A percentile compares a stretch with the other conserved stretches of the same genome.
Evolutionary conservation across 495 filamentous ascomycete species (phyloP).

Genomic region (Aspergillus egyptiacus): DNA sequence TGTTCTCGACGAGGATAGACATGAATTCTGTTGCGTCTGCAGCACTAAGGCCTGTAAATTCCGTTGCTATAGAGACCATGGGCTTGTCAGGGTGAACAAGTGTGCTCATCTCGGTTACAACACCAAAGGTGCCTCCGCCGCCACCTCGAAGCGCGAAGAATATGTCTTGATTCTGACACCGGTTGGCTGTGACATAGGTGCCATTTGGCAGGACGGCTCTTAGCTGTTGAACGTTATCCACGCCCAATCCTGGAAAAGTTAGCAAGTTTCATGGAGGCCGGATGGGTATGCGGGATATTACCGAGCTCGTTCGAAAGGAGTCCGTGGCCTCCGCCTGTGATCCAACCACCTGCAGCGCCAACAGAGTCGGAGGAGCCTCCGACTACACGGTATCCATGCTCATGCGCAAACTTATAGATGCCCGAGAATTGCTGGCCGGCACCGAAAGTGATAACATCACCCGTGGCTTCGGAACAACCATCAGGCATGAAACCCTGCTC

Average conservation of each 20-base stretch:
- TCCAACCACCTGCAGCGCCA: slow-evolving; percentile 37
- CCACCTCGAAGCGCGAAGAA: slow-evolving; percentile 52
- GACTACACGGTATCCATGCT: slow-evolving; percentile 22
- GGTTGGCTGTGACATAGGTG: slow-evolving; percentile 33
- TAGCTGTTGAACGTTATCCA: slow-evolving; percentile 43
- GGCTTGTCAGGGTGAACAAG: slow-evolving; percentile 30
- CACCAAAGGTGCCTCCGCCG: slow-evolving; percentile 50
- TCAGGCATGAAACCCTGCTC: neutral
- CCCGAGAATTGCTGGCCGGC: slow-evolving; percentile 46
- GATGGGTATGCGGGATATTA: neutral
- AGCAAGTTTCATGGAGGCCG: neutral
- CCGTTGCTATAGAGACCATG: slow-evolving; percentile 32
- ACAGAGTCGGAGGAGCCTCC: slow-evolving; percentile 23
- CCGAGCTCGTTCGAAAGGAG: slow-evolving; percentile 37
- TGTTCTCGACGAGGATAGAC: slow-evolving; percentile 35
- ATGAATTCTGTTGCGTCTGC: slow-evolving; percentile 26
- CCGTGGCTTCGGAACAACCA: neutral
- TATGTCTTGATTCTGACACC: slow-evolving; percentile 39
- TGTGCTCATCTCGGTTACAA: slow-evolving; percentile 42
- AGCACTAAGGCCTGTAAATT: slow-evolving; percentile 24
- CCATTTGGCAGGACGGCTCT: slow-evolving; percentile 44
- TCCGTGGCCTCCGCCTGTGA: slow-evolving; percentile 38
- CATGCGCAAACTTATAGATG: slow-evolving; percentile 33
- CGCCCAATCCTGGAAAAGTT: slow-evolving; percentile 25
- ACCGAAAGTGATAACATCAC: slow-evolving; percentile 39